Base-by-base conservation (phyloP, 306 rosid genomes). In the Chamaecrista fasciculata region DNA sequence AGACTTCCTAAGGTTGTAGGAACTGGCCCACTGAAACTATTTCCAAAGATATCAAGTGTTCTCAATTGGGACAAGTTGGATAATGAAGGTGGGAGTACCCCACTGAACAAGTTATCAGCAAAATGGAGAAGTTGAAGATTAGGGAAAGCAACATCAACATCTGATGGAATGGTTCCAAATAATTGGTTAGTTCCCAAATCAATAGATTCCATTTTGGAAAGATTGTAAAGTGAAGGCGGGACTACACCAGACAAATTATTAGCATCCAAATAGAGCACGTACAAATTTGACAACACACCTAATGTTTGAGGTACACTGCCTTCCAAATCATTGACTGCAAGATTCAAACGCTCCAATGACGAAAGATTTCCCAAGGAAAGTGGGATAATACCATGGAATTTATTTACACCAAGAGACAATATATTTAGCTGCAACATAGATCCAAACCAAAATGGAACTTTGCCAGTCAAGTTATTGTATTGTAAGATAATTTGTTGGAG, bases 161-260 rank as follows among this genome's bases (percentile, higher is more conserved):
- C 57, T 37, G 73, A 56, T 36, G 67, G 64, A 56, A 74, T 18
- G 16, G 49, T 37, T 28, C 70, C 74, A 0, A 2, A 50, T 34
- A 78, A 66, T 15, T 49, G 59, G 70, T 71, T 78, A 0, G 0
- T 1, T 0, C 0, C 3, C 0, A 79, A 15, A 4, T 4, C 44
- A 40, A 78, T 6, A 11, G 0, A 0, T 49, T 28, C n/a, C 10
- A 78, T 49, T 2, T 66, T 58, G 4, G 81, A 71, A 65, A 78
- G 74, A 26, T 78, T 78, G 14, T 78, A 78, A n/a, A 71, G 43
- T n/a, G 78, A 66, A 65, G 12, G 18, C 49, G 82, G 70, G 1
- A 78, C 25, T 28, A 2, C 11, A 21, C 70, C 78, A 0, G 70
- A 66, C 7, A 78, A 39, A 8, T 0, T 39, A 49, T 78, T 78